Percentiles rank a stretch among this genome's conserved stretches.
These are phyloP conservation scores for Plantago elongata DNA, from an alignment of 257 asterid species.

Conservation along the genomic window DNA sequence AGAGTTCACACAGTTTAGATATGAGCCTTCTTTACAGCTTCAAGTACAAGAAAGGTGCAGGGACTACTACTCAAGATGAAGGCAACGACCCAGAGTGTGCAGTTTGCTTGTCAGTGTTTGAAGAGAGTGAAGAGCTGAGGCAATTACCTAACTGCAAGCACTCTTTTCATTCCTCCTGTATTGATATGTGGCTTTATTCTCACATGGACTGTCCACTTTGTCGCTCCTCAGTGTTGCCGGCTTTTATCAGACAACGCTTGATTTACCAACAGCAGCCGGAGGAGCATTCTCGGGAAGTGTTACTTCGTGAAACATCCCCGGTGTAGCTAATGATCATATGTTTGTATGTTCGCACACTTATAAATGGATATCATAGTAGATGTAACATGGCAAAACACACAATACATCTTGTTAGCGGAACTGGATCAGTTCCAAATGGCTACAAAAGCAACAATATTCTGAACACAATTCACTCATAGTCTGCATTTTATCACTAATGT, in stretches of 20 bases:
- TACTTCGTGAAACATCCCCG: conserved; percentile 18
- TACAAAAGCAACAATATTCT: no score
- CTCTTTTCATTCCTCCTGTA: conserved; percentile 63
- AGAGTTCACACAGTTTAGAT: conserved; percentile 17
- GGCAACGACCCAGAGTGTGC: conserved; percentile 35
- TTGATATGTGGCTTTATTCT: conserved; percentile 77
- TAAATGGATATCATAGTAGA: neutral
- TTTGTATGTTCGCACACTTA: neutral
- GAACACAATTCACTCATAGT: no score
- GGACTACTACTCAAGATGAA: neutral
- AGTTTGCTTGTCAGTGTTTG: conserved; percentile 64
- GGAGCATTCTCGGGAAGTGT: conserved; percentile 29
- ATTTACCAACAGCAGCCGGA: conserved; percentile 13
- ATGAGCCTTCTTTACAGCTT: conserved; percentile 31
- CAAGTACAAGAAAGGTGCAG: conserved; percentile 48
- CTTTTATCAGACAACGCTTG: neutral
- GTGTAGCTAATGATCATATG: conserved; percentile 14
- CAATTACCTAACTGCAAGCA: conserved; percentile 57
- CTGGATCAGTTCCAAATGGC: no score
- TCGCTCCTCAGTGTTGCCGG: conserved; percentile 53
- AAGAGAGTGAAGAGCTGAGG: conserved; percentile 60
- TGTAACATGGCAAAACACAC: neutral
- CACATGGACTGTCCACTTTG: conserved; percentile 69
- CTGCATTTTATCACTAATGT: no score
- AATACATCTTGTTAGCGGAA: neutral